These are phyloP conservation scores for Boletus eberwhitei DNA, from an alignment of 768 basidiomycete species.

Conservation along the genomic window DNA sequence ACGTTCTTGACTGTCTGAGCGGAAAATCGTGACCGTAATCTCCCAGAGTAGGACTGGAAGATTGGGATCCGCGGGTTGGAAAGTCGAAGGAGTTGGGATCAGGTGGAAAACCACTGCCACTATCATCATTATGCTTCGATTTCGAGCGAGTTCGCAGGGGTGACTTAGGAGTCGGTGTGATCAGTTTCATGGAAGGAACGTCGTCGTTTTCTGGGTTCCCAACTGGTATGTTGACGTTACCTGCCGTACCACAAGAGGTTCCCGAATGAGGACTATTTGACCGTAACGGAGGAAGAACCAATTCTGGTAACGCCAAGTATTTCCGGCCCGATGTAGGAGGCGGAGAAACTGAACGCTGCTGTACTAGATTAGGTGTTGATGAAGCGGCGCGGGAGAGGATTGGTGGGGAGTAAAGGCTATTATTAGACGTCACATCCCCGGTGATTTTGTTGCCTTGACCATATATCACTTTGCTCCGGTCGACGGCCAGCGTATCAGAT, in stretches of 20 bases:
- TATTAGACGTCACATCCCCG: conserved; percentile 28
- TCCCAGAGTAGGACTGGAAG: conserved; percentile 29
- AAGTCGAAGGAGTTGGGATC: conserved; percentile 28
- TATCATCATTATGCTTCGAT: conserved; percentile 13
- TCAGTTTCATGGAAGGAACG: conserved; percentile 34
- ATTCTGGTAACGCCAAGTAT: conserved; percentile 49
- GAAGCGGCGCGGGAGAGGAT: conserved; percentile 45
- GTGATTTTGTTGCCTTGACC: conserved; percentile 36
- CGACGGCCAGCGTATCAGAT: conserved; percentile 51
- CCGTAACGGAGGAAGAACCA: conserved; percentile 47
- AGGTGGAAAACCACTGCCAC: conserved; percentile 7
- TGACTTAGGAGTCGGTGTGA: conserved; percentile 45
- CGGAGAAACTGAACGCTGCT: conserved; percentile 39
- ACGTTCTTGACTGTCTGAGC: conserved; percentile 60
- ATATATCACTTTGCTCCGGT: conserved; percentile 44
- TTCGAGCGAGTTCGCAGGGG: conserved; percentile 45
- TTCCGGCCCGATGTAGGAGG: conserved; percentile 35
- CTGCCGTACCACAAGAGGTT: conserved; percentile 33
- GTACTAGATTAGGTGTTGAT: conserved; percentile 59
- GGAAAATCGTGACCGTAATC: conserved; percentile 36
- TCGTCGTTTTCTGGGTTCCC: conserved; percentile 34
- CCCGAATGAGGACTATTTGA: conserved; percentile 56
- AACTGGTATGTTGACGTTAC: conserved; percentile 18
- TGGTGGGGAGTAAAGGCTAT: conserved; percentile 33
- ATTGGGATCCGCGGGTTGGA: conserved; percentile 35